These are phyloP conservation scores for Lasiosphaeria miniovina DNA, from an alignment of 495 filamentous ascomycete species.

Conservation along the genomic window DNA sequence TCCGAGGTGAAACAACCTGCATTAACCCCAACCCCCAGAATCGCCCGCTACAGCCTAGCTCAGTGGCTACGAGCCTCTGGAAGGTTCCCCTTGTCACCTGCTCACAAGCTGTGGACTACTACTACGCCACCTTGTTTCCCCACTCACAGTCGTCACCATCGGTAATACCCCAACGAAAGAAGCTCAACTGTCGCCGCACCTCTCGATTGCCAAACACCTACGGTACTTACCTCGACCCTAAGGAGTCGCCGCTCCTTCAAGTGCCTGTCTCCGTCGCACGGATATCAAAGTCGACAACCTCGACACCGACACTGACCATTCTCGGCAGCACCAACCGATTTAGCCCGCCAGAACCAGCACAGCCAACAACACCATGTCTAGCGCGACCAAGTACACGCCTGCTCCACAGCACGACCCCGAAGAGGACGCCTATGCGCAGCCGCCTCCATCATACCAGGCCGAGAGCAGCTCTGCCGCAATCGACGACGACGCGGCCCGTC, in stretches of 20 bases:
- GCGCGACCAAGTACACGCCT: slow-evolving; percentile 65
- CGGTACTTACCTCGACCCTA: no score
- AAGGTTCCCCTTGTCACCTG: not conserved
- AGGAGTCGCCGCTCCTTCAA: no score
- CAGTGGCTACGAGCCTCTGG: not conserved
- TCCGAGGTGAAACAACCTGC: not conserved
- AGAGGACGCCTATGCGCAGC: slow-evolving; percentile 67
- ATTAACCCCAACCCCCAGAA: not conserved
- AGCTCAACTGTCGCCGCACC: not conserved
- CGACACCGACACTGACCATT: no score
- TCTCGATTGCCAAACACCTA: not conserved
- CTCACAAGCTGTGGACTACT: not conserved
- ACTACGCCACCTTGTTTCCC: not conserved
- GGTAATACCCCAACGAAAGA: not conserved
- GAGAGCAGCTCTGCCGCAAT: slow-evolving; percentile 36
- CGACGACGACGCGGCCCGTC: slow-evolving; percentile 36
- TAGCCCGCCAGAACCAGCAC: not conserved
- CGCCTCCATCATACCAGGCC: slow-evolving; percentile 72
- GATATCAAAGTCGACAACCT: no score
- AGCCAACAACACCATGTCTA: slow-evolving; percentile 49
- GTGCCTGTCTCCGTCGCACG: no score
- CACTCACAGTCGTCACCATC: not conserved
- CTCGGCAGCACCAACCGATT: no score
- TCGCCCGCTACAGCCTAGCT: not conserved
- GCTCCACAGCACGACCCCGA: slow-evolving; percentile 70